A percentile compares a stretch with the other conserved stretches of the same genome.
These are phyloP conservation scores for Glebionis coronaria DNA, from an alignment of 129 eudicot species.

Conservation along the genomic window DNA sequence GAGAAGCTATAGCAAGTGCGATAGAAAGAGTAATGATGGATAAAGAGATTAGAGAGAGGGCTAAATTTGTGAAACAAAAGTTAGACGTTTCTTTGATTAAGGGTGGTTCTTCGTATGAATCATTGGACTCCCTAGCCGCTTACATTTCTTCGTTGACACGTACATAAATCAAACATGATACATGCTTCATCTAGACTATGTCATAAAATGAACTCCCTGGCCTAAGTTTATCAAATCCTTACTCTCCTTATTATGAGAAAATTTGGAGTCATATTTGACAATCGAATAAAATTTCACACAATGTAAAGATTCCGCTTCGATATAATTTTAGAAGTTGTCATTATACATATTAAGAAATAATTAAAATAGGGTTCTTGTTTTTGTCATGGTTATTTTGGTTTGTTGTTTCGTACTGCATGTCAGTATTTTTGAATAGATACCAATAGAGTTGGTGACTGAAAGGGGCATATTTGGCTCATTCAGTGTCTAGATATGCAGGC, in stretches of 20 bases:
- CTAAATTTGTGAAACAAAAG: constrained; percentile 30
- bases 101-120: constrained; percentile 39
- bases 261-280: no score
- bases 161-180: neutral
- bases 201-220: neutral
- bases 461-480: constrained; percentile 1
- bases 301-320: no score
- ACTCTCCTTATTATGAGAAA: no score
- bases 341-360: no score
- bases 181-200: neutral
- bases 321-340: no score
- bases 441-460: neutral
- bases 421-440: neutral
- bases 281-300: no score
- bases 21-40: constrained; percentile 40
- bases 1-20: constrained; percentile 30
- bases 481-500: neutral
- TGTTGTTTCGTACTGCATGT: no score
- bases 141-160: constrained; percentile 22
- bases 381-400: no score
- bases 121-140: constrained; percentile 29
- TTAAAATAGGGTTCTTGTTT: no score
- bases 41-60: constrained; percentile 26
- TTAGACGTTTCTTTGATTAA: constrained; percentile 16
- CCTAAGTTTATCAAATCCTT: neutral